Base-by-base conservation (phyloP, 2,329 filamentous ascomycete species). In the Neurospora sp. region DNA sequence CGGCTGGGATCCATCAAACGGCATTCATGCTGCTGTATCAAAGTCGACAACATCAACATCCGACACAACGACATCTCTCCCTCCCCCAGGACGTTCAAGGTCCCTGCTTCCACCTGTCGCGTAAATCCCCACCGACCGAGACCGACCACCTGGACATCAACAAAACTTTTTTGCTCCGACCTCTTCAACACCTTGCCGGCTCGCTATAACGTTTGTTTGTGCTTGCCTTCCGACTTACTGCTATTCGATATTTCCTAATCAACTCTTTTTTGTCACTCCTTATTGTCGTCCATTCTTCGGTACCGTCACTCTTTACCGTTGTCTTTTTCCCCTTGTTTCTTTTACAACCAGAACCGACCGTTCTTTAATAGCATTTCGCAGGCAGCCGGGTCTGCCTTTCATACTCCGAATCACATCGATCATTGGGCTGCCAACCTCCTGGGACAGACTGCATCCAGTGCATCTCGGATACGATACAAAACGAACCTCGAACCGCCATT, bases 311-410 rank as follows among this genome's bases (percentile, higher is more conserved):
- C 66, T 43, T 69, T 66, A 37, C 40, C 33, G 40, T 40, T 67
- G n/a, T 33, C 19, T 19, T 46, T 66, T 69, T 41, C 10, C 23
- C 8, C 41, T n/a, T 68, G 10, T 36, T 23, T 52, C 40, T 37
- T 65, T 67, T 41, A 19, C 52, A 65, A 69, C 38, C 40, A 19
- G 46, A 43, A 33, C 67, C 40, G 46, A 40, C 39, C 41, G 17
- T 68, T 33, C 46, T 67, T 62, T 67, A 69, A n/a, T 39, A 46
- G 41, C 67, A 37, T 39, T 39, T 37, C 37, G 17, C 62, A 46
- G 70, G 70, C 72, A 73, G 72, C 71, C 70, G 70, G 72, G 70
- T 23, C 72, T 73, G 71, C 71, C 67, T 67, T 69, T 67, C 68
- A 66, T 52, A 62, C 67, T 70, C 71, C 52, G 52, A 36, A 62